Conservation (phyloP, 805 yeast species). For the Candida pseudoglaebosa region DNA sequence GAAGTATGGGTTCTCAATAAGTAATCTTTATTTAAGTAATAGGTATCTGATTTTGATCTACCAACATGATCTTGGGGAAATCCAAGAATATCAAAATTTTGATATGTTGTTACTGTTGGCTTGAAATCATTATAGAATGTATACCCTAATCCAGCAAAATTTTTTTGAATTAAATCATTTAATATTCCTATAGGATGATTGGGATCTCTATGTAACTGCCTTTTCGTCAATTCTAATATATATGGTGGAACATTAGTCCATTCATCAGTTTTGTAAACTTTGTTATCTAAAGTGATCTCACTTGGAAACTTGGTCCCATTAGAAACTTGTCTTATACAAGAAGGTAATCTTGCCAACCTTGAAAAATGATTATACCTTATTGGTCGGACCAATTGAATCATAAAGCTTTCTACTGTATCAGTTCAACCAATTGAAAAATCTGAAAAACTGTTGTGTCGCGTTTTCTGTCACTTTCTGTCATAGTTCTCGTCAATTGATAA, state of each 20-base stretch:
- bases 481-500: too few relatives aligned
- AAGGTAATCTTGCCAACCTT: background rate
- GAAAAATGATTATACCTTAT: background rate
- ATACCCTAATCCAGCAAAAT: conserved; percentile 63
- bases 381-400: conserved; percentile 1
- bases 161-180: conserved; percentile 64
- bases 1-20: conserved; percentile 92
- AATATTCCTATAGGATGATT: conserved; percentile 90
- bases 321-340: background rate
- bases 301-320: conserved; percentile 1
- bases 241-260: conserved; percentile 84
- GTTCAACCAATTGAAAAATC: background rate
- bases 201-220: conserved; percentile 68
- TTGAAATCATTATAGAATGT: conserved; percentile 75
- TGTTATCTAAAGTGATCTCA: conserved; percentile 38
- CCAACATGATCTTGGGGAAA: conserved; percentile 94
- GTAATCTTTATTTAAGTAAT: conserved; percentile 71
- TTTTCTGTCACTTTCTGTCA: too few relatives aligned
- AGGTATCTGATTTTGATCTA: conserved; percentile 86
- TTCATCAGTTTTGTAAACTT: conserved; percentile 56
- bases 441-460: background rate
- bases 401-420: background rate
- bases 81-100: conserved; percentile 89
- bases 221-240: conserved; percentile 61
- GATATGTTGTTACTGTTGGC: conserved; percentile 77